Evolutionary conservation across 148 eudicot species (phyloP).

Genomic region (Cornus controversa): DNA sequence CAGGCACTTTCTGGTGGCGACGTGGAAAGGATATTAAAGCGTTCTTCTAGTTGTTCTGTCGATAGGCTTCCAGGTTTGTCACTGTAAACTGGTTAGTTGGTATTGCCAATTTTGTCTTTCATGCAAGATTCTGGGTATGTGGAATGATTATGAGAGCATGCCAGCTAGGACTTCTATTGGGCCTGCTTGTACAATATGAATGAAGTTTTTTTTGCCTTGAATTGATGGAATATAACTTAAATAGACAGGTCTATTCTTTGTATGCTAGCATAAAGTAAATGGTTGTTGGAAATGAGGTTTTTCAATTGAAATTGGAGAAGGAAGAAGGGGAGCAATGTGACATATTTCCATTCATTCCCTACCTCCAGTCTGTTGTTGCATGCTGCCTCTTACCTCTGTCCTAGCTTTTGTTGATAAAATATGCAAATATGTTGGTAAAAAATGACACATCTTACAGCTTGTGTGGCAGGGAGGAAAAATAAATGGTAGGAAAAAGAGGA

Average conservation of each 20-base stretch:
- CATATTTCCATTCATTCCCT: neutral
- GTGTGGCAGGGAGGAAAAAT: too few relatives aligned
- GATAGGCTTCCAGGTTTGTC: conserved; percentile 69
- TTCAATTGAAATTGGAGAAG: neutral
- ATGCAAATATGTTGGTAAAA: too few relatives aligned
- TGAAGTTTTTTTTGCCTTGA: neutral
- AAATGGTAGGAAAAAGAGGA: too few relatives aligned
- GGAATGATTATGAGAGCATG: neutral
- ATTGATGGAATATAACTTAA: neutral
- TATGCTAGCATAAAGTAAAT: too few relatives aligned
- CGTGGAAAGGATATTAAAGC: conserved; percentile 59
- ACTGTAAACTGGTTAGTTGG: neutral
- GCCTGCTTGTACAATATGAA: too few relatives aligned
- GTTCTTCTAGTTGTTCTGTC: conserved; percentile 40
- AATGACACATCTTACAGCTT: too few relatives aligned
- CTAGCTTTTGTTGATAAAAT: neutral
- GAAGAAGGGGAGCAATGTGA: neutral
- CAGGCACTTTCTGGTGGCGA: conserved; percentile 77
- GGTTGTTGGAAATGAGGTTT: neutral
- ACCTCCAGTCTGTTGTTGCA: neutral
- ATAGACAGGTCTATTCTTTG: too few relatives aligned
- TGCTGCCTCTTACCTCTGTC: neutral
- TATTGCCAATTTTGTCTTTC: neutral
- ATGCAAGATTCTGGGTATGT: neutral
- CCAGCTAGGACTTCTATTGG: neutral